These are phyloP conservation scores for Kokia cookei DNA, from an alignment of 441 rosid species.

Conservation along the genomic window DNA sequence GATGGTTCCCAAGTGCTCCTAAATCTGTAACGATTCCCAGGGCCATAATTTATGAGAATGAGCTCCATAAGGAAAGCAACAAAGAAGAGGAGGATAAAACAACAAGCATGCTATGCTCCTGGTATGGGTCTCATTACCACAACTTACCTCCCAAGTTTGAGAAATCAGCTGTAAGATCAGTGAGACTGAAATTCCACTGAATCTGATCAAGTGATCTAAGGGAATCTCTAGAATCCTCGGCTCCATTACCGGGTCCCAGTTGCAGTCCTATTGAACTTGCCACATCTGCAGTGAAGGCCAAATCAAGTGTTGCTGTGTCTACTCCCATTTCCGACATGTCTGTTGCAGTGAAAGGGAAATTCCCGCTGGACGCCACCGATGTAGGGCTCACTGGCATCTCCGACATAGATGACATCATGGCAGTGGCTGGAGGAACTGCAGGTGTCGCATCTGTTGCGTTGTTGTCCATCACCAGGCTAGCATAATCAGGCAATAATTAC, in stretches of 20 bases:
- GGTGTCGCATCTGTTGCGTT: conserved; percentile 50
- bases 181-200: conserved; percentile 86
- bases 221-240: conserved; percentile 62
- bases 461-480: conserved; percentile 72
- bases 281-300: conserved; percentile 82
- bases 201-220: conserved; percentile 82
- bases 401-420: conserved; percentile 71
- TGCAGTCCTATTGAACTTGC: conserved; percentile 79
- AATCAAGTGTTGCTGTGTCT: conserved; percentile 76
- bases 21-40: conserved; percentile 54
- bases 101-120: neutral
- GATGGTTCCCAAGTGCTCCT: conserved; percentile 86
- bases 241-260: conserved; percentile 69
- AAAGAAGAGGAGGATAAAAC: neutral
- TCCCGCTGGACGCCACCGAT: conserved; percentile 86
- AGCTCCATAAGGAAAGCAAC: neutral
- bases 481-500: neutral
- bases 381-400: conserved; percentile 92
- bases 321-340: conserved; percentile 90
- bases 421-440: conserved; percentile 53
- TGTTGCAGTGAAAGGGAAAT: conserved; percentile 76
- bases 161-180: conserved; percentile 84
- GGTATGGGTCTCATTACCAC: neutral
- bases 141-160: conserved; percentile 88
- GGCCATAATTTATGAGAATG: neutral